Evolutionary conservation across 2,329 filamentous ascomycete genomes (phyloP), one percentile per base, ranked within the genome.

Genomic region (Apiospora kogelbergensis): DNA sequence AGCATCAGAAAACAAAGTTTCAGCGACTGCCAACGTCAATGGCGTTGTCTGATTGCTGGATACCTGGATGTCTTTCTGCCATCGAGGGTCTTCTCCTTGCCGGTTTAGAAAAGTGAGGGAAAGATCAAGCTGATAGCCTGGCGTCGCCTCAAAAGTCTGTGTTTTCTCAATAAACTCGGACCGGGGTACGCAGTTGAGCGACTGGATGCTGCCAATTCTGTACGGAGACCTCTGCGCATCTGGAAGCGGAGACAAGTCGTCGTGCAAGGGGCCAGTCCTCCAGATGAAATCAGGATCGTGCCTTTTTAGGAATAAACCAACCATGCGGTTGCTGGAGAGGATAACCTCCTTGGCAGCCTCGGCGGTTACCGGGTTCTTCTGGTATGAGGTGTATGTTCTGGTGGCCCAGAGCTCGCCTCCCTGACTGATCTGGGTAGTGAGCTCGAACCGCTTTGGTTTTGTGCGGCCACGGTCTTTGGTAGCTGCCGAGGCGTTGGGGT

Each of bases 241-340:
- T n/a, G 53, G 53, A n/a, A 60, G 53, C 30, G 53, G 53, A 9
- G 24, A 40, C 40, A 65, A 22, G 30, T 79, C 74, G 57, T 85
- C 82, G 30, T 78, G 76, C n/a, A 82, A 79, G 2, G 82, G 79
- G 5, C 81, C 78, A 44, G 83, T 79, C 30, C 81, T 78, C 85
- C 84, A 87, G 53, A 77, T 77, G 72, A 87, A 88, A 24, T 77
- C 78, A n/a, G 81, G 76, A 74, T 88, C 86, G 70, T 88, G 84
- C 45, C 80, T 81, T 63, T 81, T 79, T 17, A 88, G 74, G 70
- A 86, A 88, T 10, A 86, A 77, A 17, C 83, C 85, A 69, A 88
- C 73, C 73, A 86, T 85, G 67, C 82, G 80, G 72, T 88, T 84
- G 13, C 81, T 82, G n/a, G 83, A 82, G 33, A 84, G 76, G 63